Base-by-base conservation (phyloP, 2,329 filamentous ascomycete genomes). In the Huntiella bhutanensis region DNA sequence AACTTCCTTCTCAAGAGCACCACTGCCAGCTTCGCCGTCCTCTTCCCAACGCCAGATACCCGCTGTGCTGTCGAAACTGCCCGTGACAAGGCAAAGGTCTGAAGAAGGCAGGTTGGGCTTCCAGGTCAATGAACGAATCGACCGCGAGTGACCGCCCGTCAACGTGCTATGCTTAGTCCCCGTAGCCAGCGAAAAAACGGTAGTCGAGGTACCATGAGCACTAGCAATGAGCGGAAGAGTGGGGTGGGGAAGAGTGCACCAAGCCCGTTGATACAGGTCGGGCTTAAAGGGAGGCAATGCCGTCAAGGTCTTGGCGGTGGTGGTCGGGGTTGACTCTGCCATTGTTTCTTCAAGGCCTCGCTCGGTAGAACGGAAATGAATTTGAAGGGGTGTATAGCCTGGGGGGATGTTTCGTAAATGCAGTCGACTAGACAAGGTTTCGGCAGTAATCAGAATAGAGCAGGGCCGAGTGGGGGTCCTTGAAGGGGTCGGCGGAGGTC, bases 1-100 rank as follows among this genome's bases (percentile, higher is more conserved):
- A 33, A 52, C 50, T 39, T 51, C 51, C 19, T 54, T 52, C 38
- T 52, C 39, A 41, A 46, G 47, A 4, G 33, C 35, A 13, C 34
- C 32, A 10, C 3, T 7, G 17, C 50, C 54, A 16, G 43, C 45
- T 5, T 41, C 42, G 16, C 48, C 36, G 8, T 49, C 51, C 12
- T 42, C 45, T 54, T 75, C 73, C 63, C 72, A 77, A 52, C 73
- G 77, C 88, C 78, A 93, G 55, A 82, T 73, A 7, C 86, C 91
- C 2, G 88, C 87, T 1, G 83, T 92, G 12, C 84, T 80, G 61
- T 98, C 91, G 59, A 98, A 98, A 59, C 82, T 91, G 3, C 85
- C 91, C 0, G 87, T 94, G 4, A 88, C 87, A 12, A 96, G 72
- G 39, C 88, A 84, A 47, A 82, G 78, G 58, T 78, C 75, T 51